These are phyloP conservation scores for Beauveria brongniartii DNA, from an alignment of 2,329 filamentous ascomycete genomes.

Conservation along the genomic window DNA sequence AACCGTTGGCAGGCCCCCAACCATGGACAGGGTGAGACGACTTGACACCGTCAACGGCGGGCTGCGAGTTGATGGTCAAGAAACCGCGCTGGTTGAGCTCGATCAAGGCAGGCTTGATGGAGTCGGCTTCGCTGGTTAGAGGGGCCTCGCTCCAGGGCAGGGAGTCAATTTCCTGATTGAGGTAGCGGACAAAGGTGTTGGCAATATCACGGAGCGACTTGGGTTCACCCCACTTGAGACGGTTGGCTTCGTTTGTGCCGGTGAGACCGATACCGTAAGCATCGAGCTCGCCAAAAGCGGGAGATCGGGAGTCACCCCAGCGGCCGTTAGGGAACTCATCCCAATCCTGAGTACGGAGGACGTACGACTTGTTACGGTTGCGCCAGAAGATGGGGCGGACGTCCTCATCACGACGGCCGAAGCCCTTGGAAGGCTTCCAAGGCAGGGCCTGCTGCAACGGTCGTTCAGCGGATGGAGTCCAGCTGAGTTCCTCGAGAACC, in stretches of 20 bases:
- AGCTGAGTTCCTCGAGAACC: conserved; percentile 81
- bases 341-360: conserved; percentile 94
- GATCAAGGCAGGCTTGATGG: conserved; percentile 69
- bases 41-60: conserved; percentile 83
- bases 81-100: conserved; percentile 79
- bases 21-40: conserved; percentile 82
- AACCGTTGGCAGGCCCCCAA: conserved; percentile 92
- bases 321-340: conserved; percentile 98
- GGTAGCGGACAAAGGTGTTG: conserved; percentile 75
- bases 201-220: conserved; percentile 72
- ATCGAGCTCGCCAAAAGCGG: conserved; percentile 91
- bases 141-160: conserved; percentile 92
- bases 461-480: conserved; percentile 68
- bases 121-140: conserved; percentile 73
- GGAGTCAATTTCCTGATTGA: conserved; percentile 70
- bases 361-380: conserved; percentile 91
- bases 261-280: conserved; percentile 90
- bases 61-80: conserved; percentile 95
- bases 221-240: conserved; percentile 88
- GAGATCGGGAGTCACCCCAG: conserved; percentile 95
- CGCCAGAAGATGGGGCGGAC: conserved; percentile 98
- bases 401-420: conserved; percentile 85
- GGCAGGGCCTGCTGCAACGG: conserved; percentile 85
- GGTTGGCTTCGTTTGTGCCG: conserved; percentile 91
- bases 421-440: conserved; percentile 89